A percentile compares a stretch with the other conserved stretches of the same genome.
Conservation (phyloP, 2,329 filamentous ascomycete species). For the Claviceps maximensis region DNA sequence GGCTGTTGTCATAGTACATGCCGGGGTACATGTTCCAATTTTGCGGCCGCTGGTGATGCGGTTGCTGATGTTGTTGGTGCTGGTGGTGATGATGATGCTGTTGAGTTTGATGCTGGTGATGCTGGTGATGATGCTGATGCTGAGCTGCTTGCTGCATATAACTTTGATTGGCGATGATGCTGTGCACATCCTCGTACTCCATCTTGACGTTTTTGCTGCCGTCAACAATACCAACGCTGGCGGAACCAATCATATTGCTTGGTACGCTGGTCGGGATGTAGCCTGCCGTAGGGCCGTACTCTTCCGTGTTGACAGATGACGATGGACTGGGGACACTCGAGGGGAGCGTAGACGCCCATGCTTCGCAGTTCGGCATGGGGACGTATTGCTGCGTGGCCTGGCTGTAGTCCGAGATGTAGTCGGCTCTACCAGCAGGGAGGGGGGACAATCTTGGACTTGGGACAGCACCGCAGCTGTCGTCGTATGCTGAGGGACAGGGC, state of each 20-base stretch:
- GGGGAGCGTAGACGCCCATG: conserved; percentile 31
- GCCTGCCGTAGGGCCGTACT: conserved; percentile 25
- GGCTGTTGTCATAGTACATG: conserved; percentile 16
- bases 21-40: conserved; percentile 20
- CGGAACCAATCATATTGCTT: conserved; percentile 23
- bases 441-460: conserved; percentile 32
- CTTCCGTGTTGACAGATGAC: conserved; percentile 33
- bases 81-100: conserved; percentile 15
- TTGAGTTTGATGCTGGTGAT: conserved; percentile 16
- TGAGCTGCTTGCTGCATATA: conserved; percentile 15
- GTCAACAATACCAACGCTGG: conserved; percentile 11
- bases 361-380: conserved; percentile 28
- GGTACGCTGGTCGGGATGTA: conserved; percentile 39
- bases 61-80: conserved; percentile 11
- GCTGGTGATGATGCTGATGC: neutral
- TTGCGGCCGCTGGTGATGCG: conserved; percentile 9
- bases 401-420: conserved; percentile 32
- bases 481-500: conserved; percentile 22
- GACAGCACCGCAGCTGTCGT: conserved; percentile 25
- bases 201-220: conserved; percentile 25
- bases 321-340: conserved; percentile 39
- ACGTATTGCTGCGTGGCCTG: conserved; percentile 20
- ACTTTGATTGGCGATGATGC: conserved; percentile 8
- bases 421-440: conserved; percentile 25
- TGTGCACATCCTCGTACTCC: conserved; percentile 26